A percentile compares a stretch with the other conserved stretches of the same genome.
Evolutionary conservation across 768 basidiomycete genomes (phyloP).

Genomic region (Botryobasidium botryosum): DNA sequence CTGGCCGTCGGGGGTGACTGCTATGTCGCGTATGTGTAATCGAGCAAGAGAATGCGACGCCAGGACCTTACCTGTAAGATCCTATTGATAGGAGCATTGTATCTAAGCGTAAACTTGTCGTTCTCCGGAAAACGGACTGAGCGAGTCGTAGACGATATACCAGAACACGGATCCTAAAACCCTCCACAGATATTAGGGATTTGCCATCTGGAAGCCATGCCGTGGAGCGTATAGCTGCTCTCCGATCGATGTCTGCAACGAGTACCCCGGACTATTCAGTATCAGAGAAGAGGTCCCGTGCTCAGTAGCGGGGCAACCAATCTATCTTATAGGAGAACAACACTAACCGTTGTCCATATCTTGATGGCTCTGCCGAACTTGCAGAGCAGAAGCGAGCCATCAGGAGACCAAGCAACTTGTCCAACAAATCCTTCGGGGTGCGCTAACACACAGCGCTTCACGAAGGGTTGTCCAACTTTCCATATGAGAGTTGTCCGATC

Average conservation of each 20-base stretch:
- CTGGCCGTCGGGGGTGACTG: conserved; percentile 46
- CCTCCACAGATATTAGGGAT: conserved; percentile 56
- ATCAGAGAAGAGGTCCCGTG: too few species aligned
- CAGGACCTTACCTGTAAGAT: conserved; percentile 42
- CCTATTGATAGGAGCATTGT: conserved; percentile 20
- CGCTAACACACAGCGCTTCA: conserved; percentile 43
- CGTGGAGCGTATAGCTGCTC: conserved; percentile 39
- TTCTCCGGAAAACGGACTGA: too few species aligned
- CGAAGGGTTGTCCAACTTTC: conserved; percentile 28
- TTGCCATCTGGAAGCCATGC: conserved; percentile 51
- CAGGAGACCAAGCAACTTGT: conserved; percentile 65
- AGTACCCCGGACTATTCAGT: conserved; percentile 45
- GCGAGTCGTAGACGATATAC: too few species aligned
- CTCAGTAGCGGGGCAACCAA: too few species aligned
- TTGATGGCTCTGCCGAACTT: conserved; percentile 49
- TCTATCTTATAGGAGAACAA: not conserved
- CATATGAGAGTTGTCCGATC: conserved; percentile 7
- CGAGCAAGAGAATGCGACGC: conserved; percentile 41
- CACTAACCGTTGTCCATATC: conserved; percentile 44
- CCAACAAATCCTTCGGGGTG: conserved; percentile 54
- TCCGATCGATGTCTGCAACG: conserved; percentile 42
- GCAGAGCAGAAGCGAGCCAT: conserved; percentile 42
- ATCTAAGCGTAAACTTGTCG: not conserved
- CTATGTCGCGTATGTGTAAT: conserved; percentile 52
- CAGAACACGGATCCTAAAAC: conserved; percentile 27